Percentiles rank a stretch among this genome's conserved stretches.
phyloP scores from a whole-genome alignment of 495 filamentous ascomycete species.

The Aspergillus heteromorphus region DNA sequence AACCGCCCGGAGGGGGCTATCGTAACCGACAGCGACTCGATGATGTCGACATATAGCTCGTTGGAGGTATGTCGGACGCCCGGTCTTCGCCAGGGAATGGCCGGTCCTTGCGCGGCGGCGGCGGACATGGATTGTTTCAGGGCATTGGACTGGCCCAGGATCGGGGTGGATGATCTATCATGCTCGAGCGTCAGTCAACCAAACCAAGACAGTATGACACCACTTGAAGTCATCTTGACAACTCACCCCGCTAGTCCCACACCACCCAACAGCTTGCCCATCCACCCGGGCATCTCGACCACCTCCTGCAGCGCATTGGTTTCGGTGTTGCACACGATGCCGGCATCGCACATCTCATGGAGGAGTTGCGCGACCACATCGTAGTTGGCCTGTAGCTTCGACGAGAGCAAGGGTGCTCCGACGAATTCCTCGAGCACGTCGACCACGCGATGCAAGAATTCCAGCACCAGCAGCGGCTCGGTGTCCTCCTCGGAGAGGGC shows the following conservation, averaged over 20 bases:
- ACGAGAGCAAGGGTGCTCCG: conserved; percentile 77
- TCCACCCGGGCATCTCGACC: conserved; percentile 81
- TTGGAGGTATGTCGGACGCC: conserved; percentile 96
- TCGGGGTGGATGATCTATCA: conserved; percentile 37
- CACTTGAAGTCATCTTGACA: neutral
- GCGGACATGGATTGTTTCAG: conserved; percentile 43
- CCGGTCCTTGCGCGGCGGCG: conserved; percentile 40
- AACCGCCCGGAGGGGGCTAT: conserved; percentile 85
- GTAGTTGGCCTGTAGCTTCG: conserved; percentile 82
- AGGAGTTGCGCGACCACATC: conserved; percentile 92
- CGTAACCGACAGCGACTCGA: conserved; percentile 82
- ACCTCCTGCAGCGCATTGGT: conserved; percentile 88
- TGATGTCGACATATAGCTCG: conserved; percentile 93
- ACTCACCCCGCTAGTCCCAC: conserved; percentile 72
- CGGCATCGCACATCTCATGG: conserved; percentile 94
- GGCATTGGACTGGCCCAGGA: conserved; percentile 34
- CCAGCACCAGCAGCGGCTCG: conserved; percentile 89
- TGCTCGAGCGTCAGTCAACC: no score
- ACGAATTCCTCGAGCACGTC: conserved; percentile 95
- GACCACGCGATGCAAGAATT: conserved; percentile 90
- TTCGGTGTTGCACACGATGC: conserved; percentile 84
- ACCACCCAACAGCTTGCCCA: conserved; percentile 86
- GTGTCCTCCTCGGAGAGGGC: conserved; percentile 75
- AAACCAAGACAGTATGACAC: no score
- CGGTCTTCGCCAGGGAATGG: conserved; percentile 81